Percentiles rank a stretch among this genome's conserved stretches.
Evolutionary conservation across 306 rosid genomes (phyloP).

Genomic region (Cucurbita maxima): DNA sequence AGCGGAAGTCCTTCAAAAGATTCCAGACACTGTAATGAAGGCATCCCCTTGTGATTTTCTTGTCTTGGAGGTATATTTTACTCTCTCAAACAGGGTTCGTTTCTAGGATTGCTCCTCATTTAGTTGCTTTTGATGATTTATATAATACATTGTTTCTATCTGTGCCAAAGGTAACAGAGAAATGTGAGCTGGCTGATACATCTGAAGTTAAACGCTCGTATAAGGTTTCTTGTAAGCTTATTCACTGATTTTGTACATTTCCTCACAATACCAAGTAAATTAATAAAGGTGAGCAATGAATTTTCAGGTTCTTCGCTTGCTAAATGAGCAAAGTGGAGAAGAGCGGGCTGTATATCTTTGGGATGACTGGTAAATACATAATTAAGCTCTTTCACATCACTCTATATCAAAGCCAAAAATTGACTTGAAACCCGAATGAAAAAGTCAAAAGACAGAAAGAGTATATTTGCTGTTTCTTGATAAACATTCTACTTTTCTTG

Average conservation of each 20-base stretch:
- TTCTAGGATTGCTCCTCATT: not conserved
- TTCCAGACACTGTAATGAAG: slow-evolving; percentile 5
- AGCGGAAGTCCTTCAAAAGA: slow-evolving; percentile 11
- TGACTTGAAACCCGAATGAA: not conserved
- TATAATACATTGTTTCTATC: slow-evolving; percentile 6
- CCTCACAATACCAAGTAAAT: slow-evolving; percentile 5
- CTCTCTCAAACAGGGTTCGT: not conserved
- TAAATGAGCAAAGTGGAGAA: slow-evolving; percentile 65
- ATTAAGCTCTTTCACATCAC: not conserved
- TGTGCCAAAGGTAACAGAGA: slow-evolving; percentile 54
- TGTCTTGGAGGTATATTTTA: slow-evolving; percentile 70
- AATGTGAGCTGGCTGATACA: slow-evolving; percentile 26
- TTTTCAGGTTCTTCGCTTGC: slow-evolving; percentile 75
- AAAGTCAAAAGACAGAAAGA: not conserved
- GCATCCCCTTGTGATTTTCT: slow-evolving; percentile 32
- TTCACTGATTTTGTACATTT: slow-evolving; percentile 2
- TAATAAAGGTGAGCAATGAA: slow-evolving; percentile 14
- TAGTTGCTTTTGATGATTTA: slow-evolving; percentile 3
- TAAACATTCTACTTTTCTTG: not conserved
- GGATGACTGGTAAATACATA: slow-evolving; percentile 59
- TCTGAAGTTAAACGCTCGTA: slow-evolving; percentile 28
- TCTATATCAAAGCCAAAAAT: not conserved
- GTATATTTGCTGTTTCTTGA: not conserved
- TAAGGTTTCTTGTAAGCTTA: slow-evolving; percentile 49
- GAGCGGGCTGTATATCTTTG: slow-evolving; percentile 46